Conservation (phyloP, 305 asterid genomes). For the Ruellia speciosa region DNA sequence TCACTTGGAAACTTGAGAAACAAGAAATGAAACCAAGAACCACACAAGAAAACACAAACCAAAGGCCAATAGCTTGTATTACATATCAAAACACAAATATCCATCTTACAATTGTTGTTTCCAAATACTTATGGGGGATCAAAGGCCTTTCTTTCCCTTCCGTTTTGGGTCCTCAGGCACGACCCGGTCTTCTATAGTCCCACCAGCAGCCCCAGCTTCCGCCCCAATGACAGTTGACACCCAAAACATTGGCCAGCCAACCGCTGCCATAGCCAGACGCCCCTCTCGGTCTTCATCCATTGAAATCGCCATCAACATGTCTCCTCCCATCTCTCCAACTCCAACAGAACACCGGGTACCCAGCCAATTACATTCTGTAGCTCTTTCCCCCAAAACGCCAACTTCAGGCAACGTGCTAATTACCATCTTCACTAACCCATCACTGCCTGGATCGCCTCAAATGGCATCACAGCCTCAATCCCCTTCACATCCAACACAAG, state of each 20-base stretch:
- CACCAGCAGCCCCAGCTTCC: constrained; percentile 17
- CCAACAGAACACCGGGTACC: constrained; percentile 13
- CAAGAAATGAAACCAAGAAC: constrained; percentile 22
- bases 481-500: background rate
- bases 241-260: background rate
- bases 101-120: background rate
- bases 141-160: constrained; percentile 25
- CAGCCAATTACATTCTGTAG: constrained; percentile 4
- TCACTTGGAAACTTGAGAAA: constrained; percentile 27
- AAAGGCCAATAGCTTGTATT: constrained; percentile 14
- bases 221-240: no score
- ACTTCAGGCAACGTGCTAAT: constrained; percentile 17
- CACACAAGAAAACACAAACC: background rate
- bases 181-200: constrained; percentile 18
- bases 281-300: background rate
- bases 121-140: constrained; percentile 30
- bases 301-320: background rate
- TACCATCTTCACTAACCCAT: constrained; percentile 10
- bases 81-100: constrained; percentile 1
- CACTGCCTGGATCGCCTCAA: constrained; percentile 29
- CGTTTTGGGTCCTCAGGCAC: constrained; percentile 30
- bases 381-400: constrained; percentile 18
- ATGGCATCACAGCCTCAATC: background rate
- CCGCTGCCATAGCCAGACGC: background rate
- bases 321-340: constrained; percentile 12